Evolutionary conservation across 371 early-diverging fungal species (phyloP), one percentile per base, ranked within the genome.

Genomic region (Mortierella sp.): DNA sequence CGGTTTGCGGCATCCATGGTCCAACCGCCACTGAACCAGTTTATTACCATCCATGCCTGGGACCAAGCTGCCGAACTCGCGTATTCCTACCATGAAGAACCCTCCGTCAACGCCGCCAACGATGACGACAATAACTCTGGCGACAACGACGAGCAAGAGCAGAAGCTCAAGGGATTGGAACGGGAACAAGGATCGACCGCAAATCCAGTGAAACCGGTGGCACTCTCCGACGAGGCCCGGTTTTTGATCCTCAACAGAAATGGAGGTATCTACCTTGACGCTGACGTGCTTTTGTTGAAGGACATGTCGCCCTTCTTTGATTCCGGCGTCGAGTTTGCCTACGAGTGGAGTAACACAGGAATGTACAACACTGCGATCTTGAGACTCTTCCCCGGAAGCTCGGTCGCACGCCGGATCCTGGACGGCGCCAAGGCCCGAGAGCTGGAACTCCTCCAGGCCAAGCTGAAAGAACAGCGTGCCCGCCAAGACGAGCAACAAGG

Each of bases 181-280:
- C 60, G 29, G 14, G 49, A 56, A n/a, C 49, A 65, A 21, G 70
- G 27, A 38, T 21, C 46, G 54, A 0, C 11, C 16, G 32, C 41
- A 32, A 12, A 21, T 18, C 68, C 76, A 35, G 78, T 70, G 11
- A 75, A 72, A 29, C 72, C 87, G 4, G 87, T 87, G 5, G 85
- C 85, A 54, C 78, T 81, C 46, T 83, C 84, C 68, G 87, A 87
- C 55, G 80, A 77, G 27, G 87, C 81, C 7, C 84, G 87, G 14
- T 87, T 87, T 56, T 60, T 87, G 49, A 77, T 87, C 29, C 56
- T 87, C 60, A 77, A 87, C 35, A 60, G 83, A 38, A 72, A 84
- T 27, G 87, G 87, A 3, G 87, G 87, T 21, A 78, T 87, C 3
- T 87, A 87, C 71, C 75, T 83, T 16, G 87, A 87, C 48, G 87